A percentile compares a stretch with the other conserved stretches of the same genome.
phyloP scores from a whole-genome alignment of 2,329 filamentous ascomycete genomes.

The Rhynchosporium graminicola region DNA sequence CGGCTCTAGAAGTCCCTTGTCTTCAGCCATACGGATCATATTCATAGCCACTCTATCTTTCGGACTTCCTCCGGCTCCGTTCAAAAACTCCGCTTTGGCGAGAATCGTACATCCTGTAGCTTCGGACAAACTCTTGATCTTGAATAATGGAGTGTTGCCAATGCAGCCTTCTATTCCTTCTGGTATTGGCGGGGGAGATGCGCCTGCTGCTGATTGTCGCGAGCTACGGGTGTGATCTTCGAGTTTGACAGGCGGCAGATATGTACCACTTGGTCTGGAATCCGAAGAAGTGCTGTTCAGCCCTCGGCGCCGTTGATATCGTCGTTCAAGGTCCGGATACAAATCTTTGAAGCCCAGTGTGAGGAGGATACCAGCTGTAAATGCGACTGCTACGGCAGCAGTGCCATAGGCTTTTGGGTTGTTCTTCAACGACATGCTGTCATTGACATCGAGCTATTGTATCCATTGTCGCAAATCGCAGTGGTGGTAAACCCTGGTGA shows the following conservation, averaged over 20 bases:
- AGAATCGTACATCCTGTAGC: slow-evolving; percentile 88
- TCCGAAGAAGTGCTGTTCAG: slow-evolving; percentile 28
- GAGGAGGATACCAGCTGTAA: slow-evolving; percentile 73
- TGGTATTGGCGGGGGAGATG: slow-evolving; percentile 49
- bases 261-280: slow-evolving; percentile 36
- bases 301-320: slow-evolving; percentile 54
- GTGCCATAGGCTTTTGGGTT: slow-evolving; percentile 64
- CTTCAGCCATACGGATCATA: slow-evolving; percentile 84
- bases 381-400: slow-evolving; percentile 69
- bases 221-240: slow-evolving; percentile 54
- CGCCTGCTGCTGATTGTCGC: slow-evolving; percentile 34
- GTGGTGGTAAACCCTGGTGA: slow-evolving; percentile 1
- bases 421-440: slow-evolving; percentile 59
- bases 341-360: slow-evolving; percentile 79
- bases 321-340: slow-evolving; percentile 71
- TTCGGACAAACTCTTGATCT: slow-evolving; percentile 80
- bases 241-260: slow-evolving; percentile 50
- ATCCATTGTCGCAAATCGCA: slow-evolving; percentile 8
- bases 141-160: slow-evolving; percentile 87
- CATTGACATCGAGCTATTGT: slow-evolving; percentile 19
- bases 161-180: slow-evolving; percentile 90
- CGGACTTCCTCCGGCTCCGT: slow-evolving; percentile 89
- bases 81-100: slow-evolving; percentile 94
- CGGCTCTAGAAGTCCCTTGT: slow-evolving; percentile 71
- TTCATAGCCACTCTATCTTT: slow-evolving; percentile 93